phyloP scores from a whole-genome alignment of 225 moss, liverwort and hornwort species.

The Pleurozium schreberi region DNA sequence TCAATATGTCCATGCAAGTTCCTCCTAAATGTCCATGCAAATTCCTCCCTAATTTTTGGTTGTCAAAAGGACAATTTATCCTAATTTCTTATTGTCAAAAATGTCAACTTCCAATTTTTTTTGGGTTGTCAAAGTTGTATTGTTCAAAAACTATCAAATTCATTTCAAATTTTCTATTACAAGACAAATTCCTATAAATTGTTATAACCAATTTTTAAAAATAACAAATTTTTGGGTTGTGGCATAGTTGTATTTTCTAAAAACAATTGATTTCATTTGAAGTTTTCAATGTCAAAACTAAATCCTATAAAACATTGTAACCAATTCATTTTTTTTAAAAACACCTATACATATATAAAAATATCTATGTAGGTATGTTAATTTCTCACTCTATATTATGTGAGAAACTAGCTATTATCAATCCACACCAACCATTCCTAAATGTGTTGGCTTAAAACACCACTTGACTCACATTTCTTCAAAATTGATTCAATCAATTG shows the following conservation, averaged over 20 bases:
- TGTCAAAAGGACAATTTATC: background rate
- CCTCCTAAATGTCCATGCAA: background rate
- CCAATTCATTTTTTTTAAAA: too few species aligned
- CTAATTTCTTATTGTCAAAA: background rate
- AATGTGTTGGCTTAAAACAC: too few species aligned
- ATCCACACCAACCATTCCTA: background rate
- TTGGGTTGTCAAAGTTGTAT: too few species aligned
- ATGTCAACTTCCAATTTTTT: too few species aligned
- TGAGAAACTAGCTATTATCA: background rate
- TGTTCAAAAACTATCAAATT: too few species aligned
- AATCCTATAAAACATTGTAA: background rate
- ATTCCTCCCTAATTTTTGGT: too few species aligned
- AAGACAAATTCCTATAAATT: too few species aligned
- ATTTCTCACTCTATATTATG: background rate
- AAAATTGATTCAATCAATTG: background rate
- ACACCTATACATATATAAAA: rapidly evolving
- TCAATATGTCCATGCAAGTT: too few species aligned
- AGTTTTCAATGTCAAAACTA: background rate
- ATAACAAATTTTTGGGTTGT: background rate
- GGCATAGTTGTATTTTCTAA: background rate
- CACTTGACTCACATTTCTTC: background rate
- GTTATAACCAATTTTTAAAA: too few species aligned
- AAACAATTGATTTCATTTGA: background rate
- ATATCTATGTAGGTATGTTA: background rate
- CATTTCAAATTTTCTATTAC: too few species aligned